A percentile compares a stretch with the other conserved stretches of the same genome.
Conservation (phyloP, 345 rosid genomes). For the Mercurialis annua region DNA sequence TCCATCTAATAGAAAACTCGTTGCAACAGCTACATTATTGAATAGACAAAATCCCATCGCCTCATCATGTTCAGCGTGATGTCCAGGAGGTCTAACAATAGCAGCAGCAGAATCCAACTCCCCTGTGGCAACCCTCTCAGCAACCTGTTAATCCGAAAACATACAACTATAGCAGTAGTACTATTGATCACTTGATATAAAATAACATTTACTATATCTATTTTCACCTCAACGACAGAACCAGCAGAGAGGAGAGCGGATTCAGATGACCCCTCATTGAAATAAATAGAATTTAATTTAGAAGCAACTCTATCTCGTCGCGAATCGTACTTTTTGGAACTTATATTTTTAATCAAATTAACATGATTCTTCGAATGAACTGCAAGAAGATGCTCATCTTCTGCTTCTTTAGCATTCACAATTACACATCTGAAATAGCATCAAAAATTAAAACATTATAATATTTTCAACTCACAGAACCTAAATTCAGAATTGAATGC, state of each 20-base stretch:
- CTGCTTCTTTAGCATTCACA: slow-evolving; percentile 59
- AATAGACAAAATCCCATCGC: slow-evolving; percentile 93
- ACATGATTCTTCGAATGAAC: slow-evolving; percentile 72
- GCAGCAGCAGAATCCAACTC: slow-evolving; percentile 81
- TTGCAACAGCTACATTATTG: slow-evolving; percentile 91
- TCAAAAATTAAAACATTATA: background rate
- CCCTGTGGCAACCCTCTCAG: slow-evolving; percentile 76
- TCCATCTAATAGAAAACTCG: slow-evolving; percentile 60
- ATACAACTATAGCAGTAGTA: background rate
- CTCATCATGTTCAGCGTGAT: slow-evolving; percentile 84
- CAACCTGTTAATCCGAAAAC: slow-evolving; percentile 40
- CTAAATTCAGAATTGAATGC: too few relatives aligned
- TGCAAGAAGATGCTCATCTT: slow-evolving; percentile 49
- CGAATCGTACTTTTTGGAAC: slow-evolving; percentile 55
- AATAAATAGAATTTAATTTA: slow-evolving; percentile 65
- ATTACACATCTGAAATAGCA: slow-evolving; percentile 59
- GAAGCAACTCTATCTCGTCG: slow-evolving; percentile 53
- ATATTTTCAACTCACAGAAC: too few relatives aligned
- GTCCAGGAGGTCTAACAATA: slow-evolving; percentile 99
- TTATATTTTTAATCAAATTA: slow-evolving; percentile 53
- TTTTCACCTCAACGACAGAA: slow-evolving; percentile 68
- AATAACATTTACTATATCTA: background rate
- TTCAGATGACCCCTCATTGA: slow-evolving; percentile 80
- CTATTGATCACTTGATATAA: background rate
- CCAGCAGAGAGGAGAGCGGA: slow-evolving; percentile 90